Evolutionary conservation across 805 yeast genomes (phyloP), one percentile per base, ranked within the genome.

Genomic region (Lachancea waltii): DNA sequence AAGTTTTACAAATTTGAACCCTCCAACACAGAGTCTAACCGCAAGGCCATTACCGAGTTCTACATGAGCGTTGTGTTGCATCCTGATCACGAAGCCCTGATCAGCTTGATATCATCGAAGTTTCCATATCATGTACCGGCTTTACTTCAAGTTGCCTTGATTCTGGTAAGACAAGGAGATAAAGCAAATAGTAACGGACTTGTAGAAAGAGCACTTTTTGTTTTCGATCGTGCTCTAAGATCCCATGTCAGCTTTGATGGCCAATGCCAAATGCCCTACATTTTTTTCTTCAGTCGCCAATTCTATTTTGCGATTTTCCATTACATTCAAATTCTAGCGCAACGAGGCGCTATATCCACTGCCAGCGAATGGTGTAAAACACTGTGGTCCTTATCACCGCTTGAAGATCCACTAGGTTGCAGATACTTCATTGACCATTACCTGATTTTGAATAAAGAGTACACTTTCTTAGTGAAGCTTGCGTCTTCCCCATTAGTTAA

Each of bases 341-440:
- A 82, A 49, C 73, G 85, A 51, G 84, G 94, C 3, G 83, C 90
- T 1, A 77, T 73, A 51, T 71, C 63, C 41, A 86, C 95, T 0
- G 95, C 95, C 0, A 70, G 84, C 30, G 75, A 77, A 29, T 86
- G 80, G 65, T 74, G 83, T 49, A 85, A 84, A 54, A 65, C 80
- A 5, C 64, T 86, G 34, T 65, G 83, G 45, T 74, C 87, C 2
- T 62, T 87, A 21, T 68, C 75, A 24, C 95, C 95, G 1, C 70
- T 77, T 2, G 84, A 81, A 40, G 95, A 87, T 63, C 95, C 95
- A 1, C 64, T 80, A 36, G 95, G 95, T 16, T 86, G 81, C 9
- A 70, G 95, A 45, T 80, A 81, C 52, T 83, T 85, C 56, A 77
- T 87, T 48, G 95, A 87, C 55, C 79, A 73, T 52, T 86, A 83